Evolutionary conservation across 148 eudicot genomes (phyloP).

Genomic region (Mesembryanthemum crystallinum): DNA sequence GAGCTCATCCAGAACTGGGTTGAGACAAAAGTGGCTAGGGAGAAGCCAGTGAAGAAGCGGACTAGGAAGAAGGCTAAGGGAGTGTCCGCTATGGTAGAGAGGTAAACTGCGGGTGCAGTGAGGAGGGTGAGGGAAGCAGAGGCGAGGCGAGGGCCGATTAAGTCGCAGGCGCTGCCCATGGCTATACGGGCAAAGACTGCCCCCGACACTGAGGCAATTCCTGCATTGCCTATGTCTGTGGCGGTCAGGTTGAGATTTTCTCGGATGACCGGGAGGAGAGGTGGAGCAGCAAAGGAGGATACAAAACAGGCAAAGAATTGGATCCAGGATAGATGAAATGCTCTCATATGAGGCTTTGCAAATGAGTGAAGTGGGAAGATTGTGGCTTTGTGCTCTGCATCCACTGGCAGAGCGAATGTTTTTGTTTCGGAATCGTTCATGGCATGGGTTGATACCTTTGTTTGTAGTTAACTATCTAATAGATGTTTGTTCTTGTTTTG

Average conservation of each 20-base stretch:
- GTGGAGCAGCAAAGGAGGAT: slow-evolving; percentile 85
- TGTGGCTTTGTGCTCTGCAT: slow-evolving; percentile 69
- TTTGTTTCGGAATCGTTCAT: neutral
- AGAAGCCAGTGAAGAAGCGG: slow-evolving; percentile 78
- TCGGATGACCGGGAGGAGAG: slow-evolving; percentile 73
- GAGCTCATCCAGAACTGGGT: slow-evolving; percentile 97
- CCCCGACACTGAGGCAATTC: slow-evolving; percentile 79
- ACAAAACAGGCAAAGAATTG: slow-evolving; percentile 76
- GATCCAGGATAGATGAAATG: slow-evolving; percentile 82
- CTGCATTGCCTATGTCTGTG: slow-evolving; percentile 79
- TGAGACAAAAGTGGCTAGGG: slow-evolving; percentile 85
- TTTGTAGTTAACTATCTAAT: neutral
- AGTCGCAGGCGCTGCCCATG: slow-evolving; percentile 85
- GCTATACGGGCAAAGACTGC: slow-evolving; percentile 64
- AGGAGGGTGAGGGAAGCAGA: slow-evolving; percentile 61
- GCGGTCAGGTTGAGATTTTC: slow-evolving; percentile 63
- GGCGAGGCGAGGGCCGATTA: slow-evolving; percentile 74
- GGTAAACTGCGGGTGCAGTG: slow-evolving; percentile 69
- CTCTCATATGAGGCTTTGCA: slow-evolving; percentile 76
- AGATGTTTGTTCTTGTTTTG: neutral
- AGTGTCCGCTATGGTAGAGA: slow-evolving; percentile 33
- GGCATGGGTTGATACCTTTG: neutral
- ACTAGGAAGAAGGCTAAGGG: slow-evolving; percentile 43
- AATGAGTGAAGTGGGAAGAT: slow-evolving; percentile 46
- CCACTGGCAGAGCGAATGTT: slow-evolving; percentile 54